Evolutionary conservation across 2,329 filamentous ascomycete genomes (phyloP).

Genomic region (Alternaria gaisen): DNA sequence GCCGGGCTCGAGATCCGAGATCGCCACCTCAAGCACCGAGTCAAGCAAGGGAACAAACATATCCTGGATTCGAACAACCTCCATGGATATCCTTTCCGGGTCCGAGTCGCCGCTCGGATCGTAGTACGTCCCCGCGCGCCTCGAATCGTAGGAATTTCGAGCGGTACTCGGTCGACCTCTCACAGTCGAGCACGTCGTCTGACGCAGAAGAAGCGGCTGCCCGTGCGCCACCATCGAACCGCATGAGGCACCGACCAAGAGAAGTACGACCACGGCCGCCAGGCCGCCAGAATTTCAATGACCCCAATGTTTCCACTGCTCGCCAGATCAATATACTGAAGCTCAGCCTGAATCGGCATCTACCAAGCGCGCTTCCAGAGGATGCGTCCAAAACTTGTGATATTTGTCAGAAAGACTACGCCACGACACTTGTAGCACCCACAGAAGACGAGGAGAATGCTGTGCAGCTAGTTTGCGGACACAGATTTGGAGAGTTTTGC

Average conservation of each 20-base stretch:
- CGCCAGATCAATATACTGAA: slow-evolving; percentile 45
- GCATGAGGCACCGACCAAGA: slow-evolving; percentile 25
- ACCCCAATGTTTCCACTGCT: slow-evolving; percentile 36
- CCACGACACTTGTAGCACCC: slow-evolving; percentile 34
- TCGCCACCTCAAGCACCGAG: slow-evolving; percentile 24
- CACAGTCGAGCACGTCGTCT: slow-evolving; percentile 30
- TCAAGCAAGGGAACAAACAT: slow-evolving; percentile 17
- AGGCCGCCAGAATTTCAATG: slow-evolving; percentile 18
- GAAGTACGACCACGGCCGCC: slow-evolving; percentile 28
- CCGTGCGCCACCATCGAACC: slow-evolving; percentile 30
- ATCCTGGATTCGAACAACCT: slow-evolving; percentile 24
- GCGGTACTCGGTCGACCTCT: slow-evolving; percentile 40
- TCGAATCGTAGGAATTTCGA: slow-evolving; percentile 46
- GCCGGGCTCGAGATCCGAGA: slow-evolving; percentile 23
- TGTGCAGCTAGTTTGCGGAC: slow-evolving; percentile 47
- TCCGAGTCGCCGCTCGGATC: slow-evolving; percentile 34
- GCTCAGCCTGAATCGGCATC: slow-evolving; percentile 34
- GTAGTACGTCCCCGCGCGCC: slow-evolving; percentile 38
- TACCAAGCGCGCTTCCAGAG: slow-evolving; percentile 39
- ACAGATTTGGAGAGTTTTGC: slow-evolving; percentile 49
- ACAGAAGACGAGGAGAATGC: slow-evolving; percentile 46
- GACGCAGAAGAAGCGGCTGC: slow-evolving; percentile 38
- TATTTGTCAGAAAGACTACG: slow-evolving; percentile 50
- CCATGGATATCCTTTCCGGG: slow-evolving; percentile 15
- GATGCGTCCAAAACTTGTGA: slow-evolving; percentile 40